Conservation (phyloP, 441 rosid species). For the Cnidoscolus chayamansa region DNA sequence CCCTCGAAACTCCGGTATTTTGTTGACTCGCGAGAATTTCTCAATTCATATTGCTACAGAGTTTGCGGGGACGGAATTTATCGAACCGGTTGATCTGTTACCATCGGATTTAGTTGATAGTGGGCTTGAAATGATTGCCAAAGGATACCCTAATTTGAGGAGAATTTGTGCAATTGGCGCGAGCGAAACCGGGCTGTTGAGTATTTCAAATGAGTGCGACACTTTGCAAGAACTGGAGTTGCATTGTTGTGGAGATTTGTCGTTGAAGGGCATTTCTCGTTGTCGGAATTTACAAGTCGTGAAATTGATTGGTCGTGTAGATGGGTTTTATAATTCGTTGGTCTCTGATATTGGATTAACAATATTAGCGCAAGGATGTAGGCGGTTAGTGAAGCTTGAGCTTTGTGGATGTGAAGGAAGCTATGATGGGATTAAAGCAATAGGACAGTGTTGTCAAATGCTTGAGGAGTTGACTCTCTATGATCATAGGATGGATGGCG, state of each 20-base stretch:
- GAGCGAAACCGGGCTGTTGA: conserved; percentile 49
- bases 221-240: conserved; percentile 72
- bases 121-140: conserved; percentile 46
- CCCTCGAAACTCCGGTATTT: conserved; percentile 41
- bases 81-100: conserved; percentile 28
- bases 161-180: conserved; percentile 51
- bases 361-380: conserved; percentile 71
- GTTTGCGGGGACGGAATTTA: conserved; percentile 23
- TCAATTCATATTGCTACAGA: conserved; percentile 36
- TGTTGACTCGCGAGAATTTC: conserved; percentile 34
- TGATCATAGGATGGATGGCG: conserved; percentile 75
- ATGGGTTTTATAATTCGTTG: conserved; percentile 44
- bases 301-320: conserved; percentile 49
- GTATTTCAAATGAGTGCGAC: conserved; percentile 43
- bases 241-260: conserved; percentile 48
- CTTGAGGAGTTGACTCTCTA: conserved; percentile 65
- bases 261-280: conserved; percentile 48
- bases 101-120: conserved; percentile 33
- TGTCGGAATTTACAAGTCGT: conserved; percentile 59
- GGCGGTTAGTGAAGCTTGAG: conserved; percentile 69
- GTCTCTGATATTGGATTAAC: conserved; percentile 77
- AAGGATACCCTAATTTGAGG: conserved; percentile 53
- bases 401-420: conserved; percentile 79
- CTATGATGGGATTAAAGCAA: conserved; percentile 76
- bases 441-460: conserved; percentile 87